Evolutionary conservation across 129 eudicot species (phyloP).

Genomic region (Helichrysum umbraculigerum): DNA sequence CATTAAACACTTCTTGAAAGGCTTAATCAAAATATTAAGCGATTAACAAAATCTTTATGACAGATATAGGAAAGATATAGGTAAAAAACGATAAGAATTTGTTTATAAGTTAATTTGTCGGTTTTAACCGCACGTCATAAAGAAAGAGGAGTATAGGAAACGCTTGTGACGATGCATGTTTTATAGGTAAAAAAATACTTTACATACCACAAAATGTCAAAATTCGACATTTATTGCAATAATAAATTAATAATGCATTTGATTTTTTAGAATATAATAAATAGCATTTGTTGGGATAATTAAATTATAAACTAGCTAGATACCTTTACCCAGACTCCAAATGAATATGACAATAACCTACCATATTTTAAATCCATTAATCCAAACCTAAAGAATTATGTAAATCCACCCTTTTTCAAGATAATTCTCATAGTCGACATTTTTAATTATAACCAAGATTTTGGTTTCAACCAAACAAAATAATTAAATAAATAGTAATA

Average conservation of each 20-base stretch:
- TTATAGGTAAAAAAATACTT: neutral
- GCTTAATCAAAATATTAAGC: neutral
- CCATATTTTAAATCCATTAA: slow-evolving; percentile 13
- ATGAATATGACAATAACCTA: slow-evolving; percentile 36
- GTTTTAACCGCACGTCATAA: slow-evolving; percentile 3
- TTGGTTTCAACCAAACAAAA: neutral
- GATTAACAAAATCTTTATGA: no score
- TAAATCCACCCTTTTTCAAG: neutral
- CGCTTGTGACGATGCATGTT: slow-evolving; percentile 23
- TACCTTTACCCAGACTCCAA: slow-evolving; percentile 41
- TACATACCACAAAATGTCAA: slow-evolving; percentile 29
- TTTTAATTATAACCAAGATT: neutral
- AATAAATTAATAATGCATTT: slow-evolving; percentile 27
- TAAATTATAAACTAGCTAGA: slow-evolving; percentile 21
- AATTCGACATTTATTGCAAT: slow-evolving; percentile 15
- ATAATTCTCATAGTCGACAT: neutral
- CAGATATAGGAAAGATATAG: no score
- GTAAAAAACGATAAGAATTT: neutral
- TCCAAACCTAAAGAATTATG: slow-evolving; percentile 8
- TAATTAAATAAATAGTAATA: neutral
- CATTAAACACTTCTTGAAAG: neutral
- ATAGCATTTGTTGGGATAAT: slow-evolving; percentile 25
- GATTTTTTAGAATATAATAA: neutral
- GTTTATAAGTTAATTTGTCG: neutral
- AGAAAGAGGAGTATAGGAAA: neutral